A percentile compares a stretch with the other conserved stretches of the same genome.
Evolutionary conservation across 352 stramenopile species (phyloP).

Genomic region (Globisporangium megalacanthum): DNA sequence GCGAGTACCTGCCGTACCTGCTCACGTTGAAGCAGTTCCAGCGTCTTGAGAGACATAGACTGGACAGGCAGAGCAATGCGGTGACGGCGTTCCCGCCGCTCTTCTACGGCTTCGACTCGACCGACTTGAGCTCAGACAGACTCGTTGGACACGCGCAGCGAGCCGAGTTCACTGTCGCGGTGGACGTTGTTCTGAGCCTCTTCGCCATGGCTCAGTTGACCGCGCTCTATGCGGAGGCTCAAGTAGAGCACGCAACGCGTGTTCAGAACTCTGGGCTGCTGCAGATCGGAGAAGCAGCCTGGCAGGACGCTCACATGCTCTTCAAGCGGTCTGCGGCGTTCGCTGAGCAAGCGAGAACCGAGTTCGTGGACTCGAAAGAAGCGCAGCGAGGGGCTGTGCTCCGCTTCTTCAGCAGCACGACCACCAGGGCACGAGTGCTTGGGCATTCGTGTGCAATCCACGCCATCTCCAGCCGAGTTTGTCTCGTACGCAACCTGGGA

Average conservation of each 20-base stretch:
- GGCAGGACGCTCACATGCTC: constrained; percentile 20
- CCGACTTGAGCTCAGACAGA: constrained; percentile 28
- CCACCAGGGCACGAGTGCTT: constrained; percentile 4
- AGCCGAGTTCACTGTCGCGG: constrained; percentile 16
- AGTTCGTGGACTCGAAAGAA: background rate
- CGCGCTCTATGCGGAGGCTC: constrained; percentile 24
- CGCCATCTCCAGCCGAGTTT: constrained; percentile 16
- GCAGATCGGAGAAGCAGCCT: constrained; percentile 25
- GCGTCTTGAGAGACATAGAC: background rate
- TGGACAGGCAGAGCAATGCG: too few species aligned
- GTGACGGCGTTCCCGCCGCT: constrained; percentile 27
- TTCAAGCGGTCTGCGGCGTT: constrained; percentile 17
- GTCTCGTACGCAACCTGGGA: constrained; percentile 5
- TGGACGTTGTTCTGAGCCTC: constrained; percentile 32
- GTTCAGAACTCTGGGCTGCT: constrained; percentile 11
- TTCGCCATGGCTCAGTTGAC: constrained; percentile 33
- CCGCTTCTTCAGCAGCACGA: constrained; percentile 12
- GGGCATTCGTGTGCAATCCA: constrained; percentile 21
- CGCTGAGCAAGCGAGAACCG: constrained; percentile 2
- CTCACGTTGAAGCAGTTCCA: constrained; percentile 31
- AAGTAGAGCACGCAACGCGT: constrained; percentile 12
- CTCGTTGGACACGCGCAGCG: constrained; percentile 22
- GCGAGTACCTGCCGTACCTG: constrained; percentile 36
- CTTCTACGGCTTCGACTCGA: constrained; percentile 36
- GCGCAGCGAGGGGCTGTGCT: constrained; percentile 2